Conservation (phyloP, 441 rosid species). For the Dalechampia spathulata region DNA sequence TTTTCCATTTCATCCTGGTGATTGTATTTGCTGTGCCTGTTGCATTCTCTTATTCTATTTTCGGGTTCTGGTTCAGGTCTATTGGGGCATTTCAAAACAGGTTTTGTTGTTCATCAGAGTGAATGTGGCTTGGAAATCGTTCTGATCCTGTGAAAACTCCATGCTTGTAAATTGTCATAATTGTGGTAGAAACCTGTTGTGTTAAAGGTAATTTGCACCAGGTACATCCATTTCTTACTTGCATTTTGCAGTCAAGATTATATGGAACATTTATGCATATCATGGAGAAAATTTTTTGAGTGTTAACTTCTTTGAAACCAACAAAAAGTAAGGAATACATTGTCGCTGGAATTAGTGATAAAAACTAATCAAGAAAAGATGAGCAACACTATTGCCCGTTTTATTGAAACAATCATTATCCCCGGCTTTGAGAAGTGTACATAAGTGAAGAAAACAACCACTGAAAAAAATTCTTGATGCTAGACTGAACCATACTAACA, state of each 20-base stretch:
- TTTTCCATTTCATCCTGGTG: neutral
- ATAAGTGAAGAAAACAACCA: neutral
- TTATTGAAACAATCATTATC: neutral
- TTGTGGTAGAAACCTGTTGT: slow-evolving; percentile 18
- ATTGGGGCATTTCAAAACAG: slow-evolving; percentile 13
- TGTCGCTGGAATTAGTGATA: neutral
- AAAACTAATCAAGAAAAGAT: slow-evolving; percentile 1
- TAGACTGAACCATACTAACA: slow-evolving; percentile 10
- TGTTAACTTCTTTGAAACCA: slow-evolving; percentile 6
- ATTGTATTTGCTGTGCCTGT: neutral
- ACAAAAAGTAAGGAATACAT: neutral
- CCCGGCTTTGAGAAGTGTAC: neutral
- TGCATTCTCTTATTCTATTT: slow-evolving; percentile 11
- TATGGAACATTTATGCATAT: neutral
- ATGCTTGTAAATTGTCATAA: slow-evolving; percentile 21
- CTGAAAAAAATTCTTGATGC: slow-evolving; percentile 8
- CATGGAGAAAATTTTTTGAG: neutral
- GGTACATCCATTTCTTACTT: slow-evolving; percentile 7
- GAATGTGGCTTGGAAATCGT: slow-evolving; percentile 12
- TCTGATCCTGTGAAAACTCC: slow-evolving; percentile 12
- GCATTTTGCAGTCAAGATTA: neutral
- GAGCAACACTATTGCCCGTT: neutral
- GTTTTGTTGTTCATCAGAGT: slow-evolving; percentile 7
- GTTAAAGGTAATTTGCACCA: slow-evolving; percentile 23
- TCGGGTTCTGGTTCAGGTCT: slow-evolving; percentile 15